Conservation (phyloP, 2,329 filamentous ascomycete genomes). For the Colletotrichum magnum region DNA sequence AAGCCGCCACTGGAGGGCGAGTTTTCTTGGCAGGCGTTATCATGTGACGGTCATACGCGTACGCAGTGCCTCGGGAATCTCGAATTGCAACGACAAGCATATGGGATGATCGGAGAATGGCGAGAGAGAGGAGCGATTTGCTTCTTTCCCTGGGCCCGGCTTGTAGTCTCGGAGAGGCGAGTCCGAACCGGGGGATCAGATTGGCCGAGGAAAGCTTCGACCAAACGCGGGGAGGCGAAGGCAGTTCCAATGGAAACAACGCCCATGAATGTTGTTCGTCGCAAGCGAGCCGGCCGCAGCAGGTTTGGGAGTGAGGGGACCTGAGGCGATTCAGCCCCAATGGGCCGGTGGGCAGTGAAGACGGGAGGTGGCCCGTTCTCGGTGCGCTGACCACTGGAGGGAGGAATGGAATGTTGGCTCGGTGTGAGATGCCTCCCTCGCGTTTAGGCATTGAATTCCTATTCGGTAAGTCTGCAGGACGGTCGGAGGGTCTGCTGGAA, state of each 20-base stretch:
- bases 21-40: conserved; percentile 17
- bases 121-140: neutral
- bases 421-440: conserved; percentile 1
- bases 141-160: neutral
- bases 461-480: no score
- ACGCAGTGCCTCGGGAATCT: conserved; percentile 16
- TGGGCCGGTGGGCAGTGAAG: conserved; percentile 13
- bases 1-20: neutral
- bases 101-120: conserved; percentile 6
- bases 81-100: conserved; percentile 6
- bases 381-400: conserved; percentile 12
- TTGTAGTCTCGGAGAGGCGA: conserved; percentile 1
- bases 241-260: neutral
- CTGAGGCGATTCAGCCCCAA: conserved; percentile 38
- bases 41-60: conserved; percentile 31
- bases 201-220: neutral
- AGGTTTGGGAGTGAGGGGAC: conserved; percentile 21
- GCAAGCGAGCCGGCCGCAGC: conserved; percentile 19
- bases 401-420: neutral
- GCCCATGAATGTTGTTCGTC: neutral
- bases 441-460: neutral
- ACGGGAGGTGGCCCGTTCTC: neutral
- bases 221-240: conserved; percentile 11
- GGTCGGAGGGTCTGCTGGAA: neutral
- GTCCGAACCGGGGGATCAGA: neutral